Base-by-base conservation (phyloP, 176 grass and related monocot genomes). In the Pharus latifolius region DNA sequence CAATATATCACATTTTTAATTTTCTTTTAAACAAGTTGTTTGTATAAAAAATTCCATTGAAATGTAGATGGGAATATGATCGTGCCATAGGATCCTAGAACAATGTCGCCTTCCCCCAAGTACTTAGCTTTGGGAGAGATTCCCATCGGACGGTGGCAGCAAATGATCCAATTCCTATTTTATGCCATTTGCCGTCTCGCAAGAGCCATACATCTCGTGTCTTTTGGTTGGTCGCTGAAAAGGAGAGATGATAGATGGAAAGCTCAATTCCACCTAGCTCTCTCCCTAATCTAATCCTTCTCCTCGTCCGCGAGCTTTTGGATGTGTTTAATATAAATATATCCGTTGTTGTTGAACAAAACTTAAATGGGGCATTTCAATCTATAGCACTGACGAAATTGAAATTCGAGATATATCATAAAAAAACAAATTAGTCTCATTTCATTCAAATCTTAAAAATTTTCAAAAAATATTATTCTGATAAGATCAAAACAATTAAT, bases 251-350 rank as follows among this genome's bases (percentile, higher is more conserved):
- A 30, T 4, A 25, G 25, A 28, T 10, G 45, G 61, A 84, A 84
- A 85, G 82, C 53, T 62, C 69, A 68, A 79, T 25, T 20, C 35
- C 6, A 74, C 60, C 53, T 35, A 6, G 4, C 16, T 2, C 10
- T 19, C 49, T 10, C 0, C 13, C 10, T 17, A 19, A 20, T 49
- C 57, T 40, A 40, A 24, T 6, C 30, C 2, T n/a, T n/a, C n/a
- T 43, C 18, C 62, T 34, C 59, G 31, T 58, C 50, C 60, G 28
- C 5, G 18, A 68, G 22, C 51, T 10, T 47, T 49, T 47, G 10
- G 28, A 30, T 53, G 20, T 38, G 38, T 24, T 9, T 73, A 9
- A 38, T 9, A 38, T 5, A 38, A 38, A 38, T 38, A 4, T 38
- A 9, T 38, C 4, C 6, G 35, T 38, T 38, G 35, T 38, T 38